phyloP scores from a whole-genome alignment of 176 grass and related monocot genomes.

The Triticum timopheevii region DNA sequence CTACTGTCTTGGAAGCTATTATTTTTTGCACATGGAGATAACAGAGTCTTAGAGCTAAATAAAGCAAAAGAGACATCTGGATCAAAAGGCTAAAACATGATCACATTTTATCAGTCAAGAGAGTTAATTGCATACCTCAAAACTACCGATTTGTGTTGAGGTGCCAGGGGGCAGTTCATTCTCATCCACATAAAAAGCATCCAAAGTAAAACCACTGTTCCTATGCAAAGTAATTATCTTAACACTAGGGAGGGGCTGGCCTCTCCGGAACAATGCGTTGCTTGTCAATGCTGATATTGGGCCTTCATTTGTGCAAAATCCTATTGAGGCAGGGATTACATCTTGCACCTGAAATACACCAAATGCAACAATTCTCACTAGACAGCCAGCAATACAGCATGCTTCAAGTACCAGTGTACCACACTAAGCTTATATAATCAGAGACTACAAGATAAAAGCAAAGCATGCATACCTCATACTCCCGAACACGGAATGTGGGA shows the following conservation, averaged over 20 bases:
- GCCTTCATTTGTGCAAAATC: constrained; percentile 61
- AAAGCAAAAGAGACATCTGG: constrained; percentile 2
- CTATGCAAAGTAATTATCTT: constrained; percentile 68
- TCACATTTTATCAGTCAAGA: neutral
- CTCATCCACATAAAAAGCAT: constrained; percentile 79
- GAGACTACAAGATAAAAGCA: constrained; percentile 6
- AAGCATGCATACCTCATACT: constrained; percentile 67
- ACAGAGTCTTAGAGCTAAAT: constrained; percentile 6
- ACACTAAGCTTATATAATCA: neutral
- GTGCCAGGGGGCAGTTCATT: constrained; percentile 69
- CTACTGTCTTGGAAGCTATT: neutral
- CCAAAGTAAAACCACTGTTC: constrained; percentile 61
- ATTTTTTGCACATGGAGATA: neutral
- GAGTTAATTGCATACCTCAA: constrained; percentile 56
- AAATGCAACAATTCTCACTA: neutral
- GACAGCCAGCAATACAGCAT: neutral
- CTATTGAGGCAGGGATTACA: constrained; percentile 72
- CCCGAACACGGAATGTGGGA: constrained; percentile 77
- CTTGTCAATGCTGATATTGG: constrained; percentile 60
- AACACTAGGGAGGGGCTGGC: constrained; percentile 81
- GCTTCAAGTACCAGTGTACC: constrained; percentile 17
- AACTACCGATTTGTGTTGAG: constrained; percentile 63
- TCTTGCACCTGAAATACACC: constrained; percentile 79
- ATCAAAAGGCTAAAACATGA: neutral
- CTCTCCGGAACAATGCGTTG: constrained; percentile 64